Evolutionary conservation across 2,329 filamentous ascomycete species (phyloP).

Genomic region (Myriangium duriaei): DNA sequence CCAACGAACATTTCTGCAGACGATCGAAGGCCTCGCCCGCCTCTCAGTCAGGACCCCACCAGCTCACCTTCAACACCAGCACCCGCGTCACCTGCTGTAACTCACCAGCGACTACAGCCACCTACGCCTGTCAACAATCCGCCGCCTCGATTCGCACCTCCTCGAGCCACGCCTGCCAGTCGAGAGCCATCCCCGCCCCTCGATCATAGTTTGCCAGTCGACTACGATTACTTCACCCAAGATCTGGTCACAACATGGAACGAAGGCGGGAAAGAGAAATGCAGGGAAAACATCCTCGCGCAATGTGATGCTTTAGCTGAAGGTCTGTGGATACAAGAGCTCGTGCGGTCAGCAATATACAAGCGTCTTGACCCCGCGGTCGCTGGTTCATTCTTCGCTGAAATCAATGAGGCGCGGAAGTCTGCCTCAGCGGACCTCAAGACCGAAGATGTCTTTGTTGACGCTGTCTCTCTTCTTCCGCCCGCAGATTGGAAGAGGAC

Average conservation of each 20-base stretch:
- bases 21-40: not conserved
- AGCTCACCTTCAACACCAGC: conserved; percentile 8
- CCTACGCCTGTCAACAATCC: conserved; percentile 9
- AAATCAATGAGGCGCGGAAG: conserved; percentile 52
- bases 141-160: conserved; percentile 10
- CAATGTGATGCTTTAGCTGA: conserved; percentile 55
- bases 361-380: conserved; percentile 53
- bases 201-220: conserved; percentile 35
- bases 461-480: conserved; percentile 66
- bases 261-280: conserved; percentile 49
- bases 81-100: conserved; percentile 4
- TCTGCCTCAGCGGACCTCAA: conserved; percentile 34
- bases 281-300: conserved; percentile 55
- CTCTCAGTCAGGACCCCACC: conserved; percentile 1
- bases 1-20: not conserved
- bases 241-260: conserved; percentile 56
- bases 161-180: conserved; percentile 8
- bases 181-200: conserved; percentile 11
- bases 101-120: conserved; percentile 7
- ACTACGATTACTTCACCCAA: conserved; percentile 66
- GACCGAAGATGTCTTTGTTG: conserved; percentile 56
- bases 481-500: conserved; percentile 52
- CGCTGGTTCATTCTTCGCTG: conserved; percentile 59
- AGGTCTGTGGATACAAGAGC: conserved; percentile 68
- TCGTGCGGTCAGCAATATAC: conserved; percentile 64